Conservation (phyloP, 2,329 filamentous ascomycete genomes). For the Ampelomyces quisqualis region DNA sequence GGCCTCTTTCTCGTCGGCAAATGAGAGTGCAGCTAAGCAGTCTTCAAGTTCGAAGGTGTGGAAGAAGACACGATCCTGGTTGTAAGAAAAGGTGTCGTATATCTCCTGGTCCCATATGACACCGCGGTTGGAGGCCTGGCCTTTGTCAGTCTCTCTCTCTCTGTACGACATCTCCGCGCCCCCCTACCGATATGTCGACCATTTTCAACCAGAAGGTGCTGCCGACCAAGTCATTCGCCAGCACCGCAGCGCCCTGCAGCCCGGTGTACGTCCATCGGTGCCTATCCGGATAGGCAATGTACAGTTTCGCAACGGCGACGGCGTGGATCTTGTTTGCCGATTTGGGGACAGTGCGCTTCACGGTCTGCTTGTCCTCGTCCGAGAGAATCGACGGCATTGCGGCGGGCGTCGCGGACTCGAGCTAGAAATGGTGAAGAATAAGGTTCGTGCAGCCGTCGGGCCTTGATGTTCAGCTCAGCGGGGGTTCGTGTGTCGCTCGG, state of each 20-base stretch:
- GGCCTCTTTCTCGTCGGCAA: slow-evolving; percentile 95
- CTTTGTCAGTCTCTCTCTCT: slow-evolving; percentile 54
- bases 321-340: slow-evolving; percentile 96
- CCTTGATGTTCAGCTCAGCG: slow-evolving; percentile 28
- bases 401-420: slow-evolving; percentile 10
- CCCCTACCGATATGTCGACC: slow-evolving; percentile 87
- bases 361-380: slow-evolving; percentile 93
- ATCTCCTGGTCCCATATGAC: slow-evolving; percentile 70
- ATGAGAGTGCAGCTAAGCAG: slow-evolving; percentile 85
- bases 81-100: slow-evolving; percentile 91
- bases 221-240: slow-evolving; percentile 91
- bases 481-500: slow-evolving; percentile 24
- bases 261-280: slow-evolving; percentile 92
- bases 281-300: slow-evolving; percentile 84
- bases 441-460: slow-evolving; percentile 14
- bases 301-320: slow-evolving; percentile 88
- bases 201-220: slow-evolving; percentile 97
- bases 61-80: slow-evolving; percentile 96
- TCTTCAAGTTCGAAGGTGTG: slow-evolving; percentile 96
- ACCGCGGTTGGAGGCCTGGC: slow-evolving; percentile 32
- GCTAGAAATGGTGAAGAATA: slow-evolving; percentile 16
- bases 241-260: slow-evolving; percentile 84
- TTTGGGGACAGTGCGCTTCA: slow-evolving; percentile 92
- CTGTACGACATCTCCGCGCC: background rate
- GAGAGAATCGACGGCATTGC: slow-evolving; percentile 67